Evolutionary conservation across 2,329 filamentous ascomycete genomes (phyloP), one percentile per base, ranked within the genome.

Genomic region (Monosporascus sp.): DNA sequence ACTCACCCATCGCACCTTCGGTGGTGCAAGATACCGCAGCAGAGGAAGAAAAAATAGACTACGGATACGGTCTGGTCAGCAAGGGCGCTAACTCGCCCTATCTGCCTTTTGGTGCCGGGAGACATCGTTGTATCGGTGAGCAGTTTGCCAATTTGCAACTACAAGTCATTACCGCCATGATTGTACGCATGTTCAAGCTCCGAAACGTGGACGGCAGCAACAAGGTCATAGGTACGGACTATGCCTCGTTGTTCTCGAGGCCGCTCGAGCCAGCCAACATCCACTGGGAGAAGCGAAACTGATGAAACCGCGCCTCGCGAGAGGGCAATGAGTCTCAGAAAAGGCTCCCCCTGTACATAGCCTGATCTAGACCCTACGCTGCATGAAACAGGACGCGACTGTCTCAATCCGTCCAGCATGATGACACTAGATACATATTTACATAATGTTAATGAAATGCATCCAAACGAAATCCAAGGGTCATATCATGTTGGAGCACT

Each of bases 81-180:
- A 96, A 97, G 78, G 93, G 93, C 52, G 87, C 90, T 16, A 84
- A 84, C 55, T 95, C 89, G 50, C 92, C 93, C 0, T 97, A 97
- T 70, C 82, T 97, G 48, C 93, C 93, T 2, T 97, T 97, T 68
- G 93, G 93, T 54, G 93, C 92, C 31, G 93, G 93, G 43, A 81
- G 93, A 61, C 93, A 97, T 74, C 81, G 93, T 60, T 97, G 93
- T 74, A 97, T 97, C 67, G 93, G 93, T 60, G 93, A 97, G 78
- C 91, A 96, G 67, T 97, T 97, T 70, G 93, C 93, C 62, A 96
- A 95, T 69, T 80, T 95, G 54, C 93, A 97, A 74, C 78, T 97
- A 58, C 87, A 92, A 68, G 91, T 90, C 45, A 95, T 97, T 60
- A 77, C 87, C 14, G 90, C 86, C 49, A 85, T 85, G 54, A 75